phyloP scores from a whole-genome alignment of 768 basidiomycete genomes.

The Serendipita sp. region DNA sequence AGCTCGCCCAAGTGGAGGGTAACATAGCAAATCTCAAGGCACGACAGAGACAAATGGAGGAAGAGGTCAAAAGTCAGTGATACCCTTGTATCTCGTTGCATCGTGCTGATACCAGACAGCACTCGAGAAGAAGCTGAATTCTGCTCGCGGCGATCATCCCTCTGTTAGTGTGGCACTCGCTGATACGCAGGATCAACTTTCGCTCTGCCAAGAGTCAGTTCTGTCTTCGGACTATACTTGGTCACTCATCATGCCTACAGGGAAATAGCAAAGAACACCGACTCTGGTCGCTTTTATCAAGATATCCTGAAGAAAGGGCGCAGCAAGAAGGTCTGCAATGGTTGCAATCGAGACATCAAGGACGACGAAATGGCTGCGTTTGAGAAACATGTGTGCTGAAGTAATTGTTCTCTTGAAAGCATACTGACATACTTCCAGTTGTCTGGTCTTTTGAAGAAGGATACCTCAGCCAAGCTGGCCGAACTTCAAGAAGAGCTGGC shows the following conservation, averaged over 20 bases:
- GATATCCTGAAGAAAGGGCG: conserved; percentile 42
- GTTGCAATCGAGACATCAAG: conserved; percentile 56
- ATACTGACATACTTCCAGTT: neutral
- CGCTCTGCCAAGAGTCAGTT: conserved; percentile 13
- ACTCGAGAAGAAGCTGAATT: conserved; percentile 31
- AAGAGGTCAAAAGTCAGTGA: conserved; percentile 43
- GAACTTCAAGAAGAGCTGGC: conserved; percentile 30
- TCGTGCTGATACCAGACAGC: conserved; percentile 19
- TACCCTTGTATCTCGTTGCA: neutral
- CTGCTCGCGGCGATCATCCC: conserved; percentile 1
- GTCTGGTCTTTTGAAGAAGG: neutral
- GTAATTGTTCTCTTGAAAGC: neutral
- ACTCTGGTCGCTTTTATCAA: conserved; percentile 22
- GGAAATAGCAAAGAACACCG: conserved; percentile 14
- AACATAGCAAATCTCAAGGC: conserved; percentile 40
- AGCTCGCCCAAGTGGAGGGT: conserved; percentile 47
- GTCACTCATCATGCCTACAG: neutral
- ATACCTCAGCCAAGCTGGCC: neutral
- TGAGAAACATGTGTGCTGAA: conserved; percentile 46
- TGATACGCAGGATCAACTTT: conserved; percentile 17
- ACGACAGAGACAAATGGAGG: conserved; percentile 43
- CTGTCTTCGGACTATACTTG: neutral
- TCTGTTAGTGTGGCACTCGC: conserved; percentile 18
- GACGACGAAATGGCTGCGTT: conserved; percentile 39
- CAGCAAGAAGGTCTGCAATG: conserved; percentile 49